Conservation (phyloP, 495 filamentous ascomycete species). For the Lepidopterella palustris region DNA sequence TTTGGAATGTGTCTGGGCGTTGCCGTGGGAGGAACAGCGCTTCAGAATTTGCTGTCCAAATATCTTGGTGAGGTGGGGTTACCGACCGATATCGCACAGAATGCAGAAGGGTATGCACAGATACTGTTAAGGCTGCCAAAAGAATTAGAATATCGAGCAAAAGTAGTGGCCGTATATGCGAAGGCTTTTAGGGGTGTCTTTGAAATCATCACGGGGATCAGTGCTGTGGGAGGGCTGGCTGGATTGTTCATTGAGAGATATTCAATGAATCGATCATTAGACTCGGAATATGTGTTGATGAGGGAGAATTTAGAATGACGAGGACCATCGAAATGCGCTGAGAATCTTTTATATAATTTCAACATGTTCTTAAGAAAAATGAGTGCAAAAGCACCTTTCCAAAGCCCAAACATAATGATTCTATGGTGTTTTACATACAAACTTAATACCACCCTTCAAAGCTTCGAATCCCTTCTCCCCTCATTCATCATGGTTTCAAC, state of each 20-base stretch:
- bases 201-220: neutral
- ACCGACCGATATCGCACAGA: neutral
- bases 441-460: no score
- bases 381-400: no score
- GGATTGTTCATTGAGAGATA: neutral
- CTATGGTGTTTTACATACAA: no score
- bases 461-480: no score
- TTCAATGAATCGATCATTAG: neutral
- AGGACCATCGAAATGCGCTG: no score
- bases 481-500: no score
- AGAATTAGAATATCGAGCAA: neutral
- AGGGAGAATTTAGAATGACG: no score
- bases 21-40: conserved; percentile 2
- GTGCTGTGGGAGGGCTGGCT: neutral
- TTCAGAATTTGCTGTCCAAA: conserved; percentile 2
- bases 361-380: no score
- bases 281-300: neutral
- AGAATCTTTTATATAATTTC: no score
- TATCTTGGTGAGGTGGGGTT: neutral
- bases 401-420: no score
- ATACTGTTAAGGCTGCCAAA: neutral
- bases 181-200: neutral
- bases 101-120: neutral
- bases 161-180: neutral
- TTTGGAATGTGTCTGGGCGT: conserved; percentile 17